These are phyloP conservation scores for Nakataea oryzae DNA, from an alignment of 2,329 filamentous ascomycete species.

Conservation along the genomic window DNA sequence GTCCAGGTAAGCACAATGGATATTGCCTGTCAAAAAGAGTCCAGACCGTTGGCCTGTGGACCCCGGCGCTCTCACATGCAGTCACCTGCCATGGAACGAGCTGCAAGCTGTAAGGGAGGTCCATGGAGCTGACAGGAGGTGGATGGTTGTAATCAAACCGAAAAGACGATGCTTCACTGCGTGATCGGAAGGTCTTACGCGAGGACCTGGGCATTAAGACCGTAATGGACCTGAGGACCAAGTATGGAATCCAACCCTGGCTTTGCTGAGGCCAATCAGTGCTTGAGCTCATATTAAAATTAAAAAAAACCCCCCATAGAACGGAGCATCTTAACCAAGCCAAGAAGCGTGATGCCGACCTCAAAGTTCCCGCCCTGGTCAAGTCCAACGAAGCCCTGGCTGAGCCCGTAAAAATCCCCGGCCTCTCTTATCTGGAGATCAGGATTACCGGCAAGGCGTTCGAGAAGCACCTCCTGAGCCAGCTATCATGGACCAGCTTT, in stretches of 20 bases:
- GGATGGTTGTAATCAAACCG: not conserved
- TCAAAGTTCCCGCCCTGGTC: constrained; percentile 30
- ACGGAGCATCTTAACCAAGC: constrained; percentile 64
- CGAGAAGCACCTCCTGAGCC: constrained; percentile 55
- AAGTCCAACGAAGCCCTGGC: constrained; percentile 39
- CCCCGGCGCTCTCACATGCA: not conserved
- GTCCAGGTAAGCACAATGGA: constrained; percentile 23
- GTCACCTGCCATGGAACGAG: not conserved
- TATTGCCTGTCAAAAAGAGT: not conserved
- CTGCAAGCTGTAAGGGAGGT: not conserved
- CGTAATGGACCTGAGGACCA: constrained; percentile 70
- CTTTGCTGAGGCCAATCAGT: not conserved
- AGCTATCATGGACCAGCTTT: constrained; percentile 57
- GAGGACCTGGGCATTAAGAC: constrained; percentile 55
- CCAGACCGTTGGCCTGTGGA: not conserved
- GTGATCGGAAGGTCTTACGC: constrained; percentile 50
- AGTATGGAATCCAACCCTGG: constrained; percentile 31
- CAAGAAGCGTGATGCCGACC: constrained; percentile 44
- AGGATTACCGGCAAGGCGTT: constrained; percentile 66
- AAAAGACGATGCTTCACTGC: constrained; percentile 57
- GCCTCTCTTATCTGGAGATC: constrained; percentile 54
- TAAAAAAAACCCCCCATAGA: constrained; percentile 23
- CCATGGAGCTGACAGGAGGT: not conserved
- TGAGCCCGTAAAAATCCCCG: constrained; percentile 50
- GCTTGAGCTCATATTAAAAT: constrained; percentile 1